Base-by-base conservation (phyloP, 2,329 filamentous ascomycete species). In the Diaporthe citriasiana region DNA sequence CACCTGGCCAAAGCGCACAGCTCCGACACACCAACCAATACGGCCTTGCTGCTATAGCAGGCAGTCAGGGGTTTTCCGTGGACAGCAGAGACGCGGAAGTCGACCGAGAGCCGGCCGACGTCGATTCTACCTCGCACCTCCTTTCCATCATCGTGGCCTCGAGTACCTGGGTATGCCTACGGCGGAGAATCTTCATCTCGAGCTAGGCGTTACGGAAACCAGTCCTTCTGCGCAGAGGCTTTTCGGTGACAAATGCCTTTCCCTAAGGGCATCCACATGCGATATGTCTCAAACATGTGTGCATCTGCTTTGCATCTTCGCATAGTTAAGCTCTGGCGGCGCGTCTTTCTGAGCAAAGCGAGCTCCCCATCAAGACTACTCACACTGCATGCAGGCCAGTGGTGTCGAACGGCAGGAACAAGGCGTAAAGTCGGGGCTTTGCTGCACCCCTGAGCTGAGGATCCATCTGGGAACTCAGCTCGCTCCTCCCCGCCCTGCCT, bases 371-470 rank as follows among this genome's bases (percentile, higher is more conserved):
- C 19, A 12, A 51, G 30, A 25, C 45, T 38, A 66, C 42, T 38
- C 57, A 68, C 47, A 25, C 17, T 40, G 47, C 47, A 59, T 51
- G 50, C 71, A 66, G 51, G 56, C 53, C 71, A 60, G 59, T 65
- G 66, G 71, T 68, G 56, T 73, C 38, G 57, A 55, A 33, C 56
- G 57, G 40, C 66, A 60, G 71, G 68, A 71, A 71, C 57, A 60
- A 66, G 50, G 25, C 56, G 22, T 33, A 22, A 71, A 35, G 50
- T 45, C n/a, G 60, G 68, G 42, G 25, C 40, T 35, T 66, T 57
- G 38, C 59, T 74, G 68, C 68, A 74, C 72, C 68, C 72, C 72
- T 74, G 72, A 74, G 68, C 57, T 56, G 72, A 71, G 72, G 72
- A 57, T 33, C 72, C 72, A 74, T 50, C 50, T 22, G 30, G 63